Evolutionary conservation across 2,329 filamentous ascomycete species (phyloP).

Genomic region (Trichophyton benhamiae): DNA sequence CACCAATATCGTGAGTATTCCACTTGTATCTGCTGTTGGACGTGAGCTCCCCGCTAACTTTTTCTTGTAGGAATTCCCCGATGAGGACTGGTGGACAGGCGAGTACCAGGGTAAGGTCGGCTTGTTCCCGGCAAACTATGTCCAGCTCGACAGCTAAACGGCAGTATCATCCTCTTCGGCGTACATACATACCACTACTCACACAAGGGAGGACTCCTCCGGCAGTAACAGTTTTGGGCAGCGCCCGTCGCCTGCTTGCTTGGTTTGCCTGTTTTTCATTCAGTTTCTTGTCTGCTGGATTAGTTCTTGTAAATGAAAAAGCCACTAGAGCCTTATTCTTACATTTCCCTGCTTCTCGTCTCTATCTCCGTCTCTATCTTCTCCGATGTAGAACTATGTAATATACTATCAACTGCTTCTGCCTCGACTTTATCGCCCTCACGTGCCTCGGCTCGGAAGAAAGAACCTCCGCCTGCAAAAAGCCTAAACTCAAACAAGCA

Average conservation of each 20-base stretch:
- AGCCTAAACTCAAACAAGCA: background rate
- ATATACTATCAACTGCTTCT: background rate
- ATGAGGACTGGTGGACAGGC: slow-evolving; percentile 98
- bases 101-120: slow-evolving; percentile 67
- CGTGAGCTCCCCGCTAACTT: background rate
- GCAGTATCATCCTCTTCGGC: background rate
- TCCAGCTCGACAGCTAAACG: slow-evolving; percentile 29
- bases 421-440: background rate
- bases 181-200: background rate
- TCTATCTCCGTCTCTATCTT: background rate
- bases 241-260: background rate
- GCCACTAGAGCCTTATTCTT: background rate
- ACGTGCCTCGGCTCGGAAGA: background rate
- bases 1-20: slow-evolving; percentile 54
- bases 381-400: background rate
- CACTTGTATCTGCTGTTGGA: background rate
- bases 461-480: background rate
- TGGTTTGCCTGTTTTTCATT: background rate
- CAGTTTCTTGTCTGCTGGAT: background rate
- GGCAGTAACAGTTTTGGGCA: background rate
- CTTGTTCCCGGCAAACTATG: slow-evolving; percentile 57
- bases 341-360: background rate
- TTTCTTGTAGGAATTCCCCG: slow-evolving; percentile 67
- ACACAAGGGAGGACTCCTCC: background rate
- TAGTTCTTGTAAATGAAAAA: slow-evolving; percentile 4